Conservation (phyloP, 306 rosid genomes). For the Vigna reflexopilosa region DNA sequence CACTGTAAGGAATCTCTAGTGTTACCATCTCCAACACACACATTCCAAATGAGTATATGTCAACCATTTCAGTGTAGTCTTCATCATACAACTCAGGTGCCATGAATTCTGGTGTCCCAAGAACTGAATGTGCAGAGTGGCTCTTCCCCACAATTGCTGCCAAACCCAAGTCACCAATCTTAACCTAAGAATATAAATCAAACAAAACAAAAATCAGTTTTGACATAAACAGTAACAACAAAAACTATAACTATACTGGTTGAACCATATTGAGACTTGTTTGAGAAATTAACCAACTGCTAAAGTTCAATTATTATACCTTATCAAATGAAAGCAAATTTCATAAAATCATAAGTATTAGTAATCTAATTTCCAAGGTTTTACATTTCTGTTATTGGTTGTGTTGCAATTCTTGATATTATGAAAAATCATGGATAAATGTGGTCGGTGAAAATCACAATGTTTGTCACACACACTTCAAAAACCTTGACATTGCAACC, state of each 20-base stretch:
- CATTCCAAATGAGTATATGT: constrained; percentile 94
- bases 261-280: background rate
- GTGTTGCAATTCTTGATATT: too few relatives aligned
- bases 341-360: background rate
- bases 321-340: background rate
- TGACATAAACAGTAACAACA: background rate
- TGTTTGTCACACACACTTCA: background rate
- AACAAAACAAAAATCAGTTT: background rate
- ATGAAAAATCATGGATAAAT: too few relatives aligned
- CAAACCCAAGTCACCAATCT: constrained; percentile 94
- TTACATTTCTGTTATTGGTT: too few relatives aligned
- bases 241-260: background rate
- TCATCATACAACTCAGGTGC: constrained; percentile 93
- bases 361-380: too few relatives aligned
- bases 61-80: constrained; percentile 80
- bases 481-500: background rate
- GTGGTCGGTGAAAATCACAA: background rate
- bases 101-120: constrained; percentile 93
- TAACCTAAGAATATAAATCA: constrained; percentile 56
- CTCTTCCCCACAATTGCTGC: constrained; percentile 86
- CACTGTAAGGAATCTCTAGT: constrained; percentile 82
- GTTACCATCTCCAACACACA: constrained; percentile 89
- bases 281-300: background rate
- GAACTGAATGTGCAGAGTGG: constrained; percentile 80
- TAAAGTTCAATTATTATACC: background rate